These are phyloP conservation scores for Plasmodium billcollinsi DNA, from an alignment of 169 alveolate species.

Conservation along the genomic window DNA sequence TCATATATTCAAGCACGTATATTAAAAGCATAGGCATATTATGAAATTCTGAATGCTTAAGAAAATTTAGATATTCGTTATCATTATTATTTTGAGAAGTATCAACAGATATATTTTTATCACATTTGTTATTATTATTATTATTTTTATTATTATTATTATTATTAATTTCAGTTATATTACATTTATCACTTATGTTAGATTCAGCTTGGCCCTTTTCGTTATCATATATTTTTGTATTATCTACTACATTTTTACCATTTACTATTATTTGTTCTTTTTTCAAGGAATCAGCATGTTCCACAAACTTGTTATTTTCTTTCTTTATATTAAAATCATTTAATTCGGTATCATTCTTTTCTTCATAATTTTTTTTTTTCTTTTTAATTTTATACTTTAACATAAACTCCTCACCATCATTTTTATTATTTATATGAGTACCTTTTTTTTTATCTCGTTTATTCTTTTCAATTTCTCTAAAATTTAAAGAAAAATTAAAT, in stretches of 20 bases:
- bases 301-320: not conserved
- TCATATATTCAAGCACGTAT: conserved; percentile 66
- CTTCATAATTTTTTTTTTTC: not conserved
- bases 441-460: conserved; percentile 4
- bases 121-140: not conserved
- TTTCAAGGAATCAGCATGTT: too few relatives aligned
- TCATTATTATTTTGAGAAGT: not conserved
- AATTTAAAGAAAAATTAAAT: conserved; percentile 50
- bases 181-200: not conserved
- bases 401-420: conserved; percentile 36
- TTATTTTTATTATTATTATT: not conserved
- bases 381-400: conserved; percentile 36
- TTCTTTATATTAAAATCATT: not conserved
- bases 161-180: not conserved
- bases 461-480: conserved; percentile 40
- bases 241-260: too few relatives aligned
- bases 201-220: too few relatives aligned
- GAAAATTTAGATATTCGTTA: conserved; percentile 2
- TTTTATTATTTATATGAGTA: not conserved
- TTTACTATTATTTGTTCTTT: too few relatives aligned
- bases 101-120: not conserved
- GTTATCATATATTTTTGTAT: too few relatives aligned
- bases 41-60: conserved; percentile 41
- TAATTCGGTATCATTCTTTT: not conserved
- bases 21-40: conserved; percentile 37